These are phyloP conservation scores for Dactylella cylindrospora DNA, from an alignment of 2,329 filamentous ascomycete genomes.

Conservation along the genomic window DNA sequence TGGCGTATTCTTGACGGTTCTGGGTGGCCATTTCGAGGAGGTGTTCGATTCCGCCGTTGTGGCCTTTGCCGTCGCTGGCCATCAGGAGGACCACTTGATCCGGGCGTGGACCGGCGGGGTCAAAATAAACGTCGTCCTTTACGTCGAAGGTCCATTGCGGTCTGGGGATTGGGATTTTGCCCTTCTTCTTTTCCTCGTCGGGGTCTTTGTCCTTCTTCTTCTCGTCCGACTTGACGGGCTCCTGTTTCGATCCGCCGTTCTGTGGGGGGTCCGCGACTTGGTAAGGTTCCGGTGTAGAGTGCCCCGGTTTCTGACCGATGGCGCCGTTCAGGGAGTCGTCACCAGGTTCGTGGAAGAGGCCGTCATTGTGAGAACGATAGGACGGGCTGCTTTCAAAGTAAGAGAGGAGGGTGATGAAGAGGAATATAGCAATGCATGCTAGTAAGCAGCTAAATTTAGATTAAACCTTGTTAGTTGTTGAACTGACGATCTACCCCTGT, in stretches of 20 bases:
- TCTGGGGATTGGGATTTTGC: constrained; percentile 15
- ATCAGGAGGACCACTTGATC: constrained; percentile 53
- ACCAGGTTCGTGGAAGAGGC: constrained; percentile 29
- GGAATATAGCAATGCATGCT: constrained; percentile 43
- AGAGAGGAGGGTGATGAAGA: constrained; percentile 46
- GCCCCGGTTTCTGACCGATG: constrained; percentile 38
- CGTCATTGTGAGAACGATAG: constrained; percentile 6
- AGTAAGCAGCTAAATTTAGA: constrained; percentile 45
- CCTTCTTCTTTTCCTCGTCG: constrained; percentile 39
- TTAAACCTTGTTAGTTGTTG: no score
- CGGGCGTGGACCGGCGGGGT: constrained; percentile 50
- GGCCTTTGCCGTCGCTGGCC: constrained; percentile 53
- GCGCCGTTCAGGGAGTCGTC: constrained; percentile 45
- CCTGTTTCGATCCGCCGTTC: constrained; percentile 3
- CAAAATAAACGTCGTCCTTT: constrained; percentile 49
- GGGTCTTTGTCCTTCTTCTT: constrained; percentile 21
- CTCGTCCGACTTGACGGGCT: neutral
- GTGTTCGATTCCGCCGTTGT: constrained; percentile 53
- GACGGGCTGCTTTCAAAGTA: constrained; percentile 38
- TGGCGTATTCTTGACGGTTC: constrained; percentile 52
- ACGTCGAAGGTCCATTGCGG: constrained; percentile 46
- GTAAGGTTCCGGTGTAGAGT: constrained; percentile 31
- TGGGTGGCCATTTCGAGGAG: constrained; percentile 51
- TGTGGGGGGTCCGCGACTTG: constrained; percentile 32
- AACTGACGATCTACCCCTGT: no score